Percentiles rank a stretch among this genome's conserved stretches.
These are phyloP conservation scores for Ephemerocybe angulata DNA, from an alignment of 768 basidiomycete genomes.

Conservation along the genomic window DNA sequence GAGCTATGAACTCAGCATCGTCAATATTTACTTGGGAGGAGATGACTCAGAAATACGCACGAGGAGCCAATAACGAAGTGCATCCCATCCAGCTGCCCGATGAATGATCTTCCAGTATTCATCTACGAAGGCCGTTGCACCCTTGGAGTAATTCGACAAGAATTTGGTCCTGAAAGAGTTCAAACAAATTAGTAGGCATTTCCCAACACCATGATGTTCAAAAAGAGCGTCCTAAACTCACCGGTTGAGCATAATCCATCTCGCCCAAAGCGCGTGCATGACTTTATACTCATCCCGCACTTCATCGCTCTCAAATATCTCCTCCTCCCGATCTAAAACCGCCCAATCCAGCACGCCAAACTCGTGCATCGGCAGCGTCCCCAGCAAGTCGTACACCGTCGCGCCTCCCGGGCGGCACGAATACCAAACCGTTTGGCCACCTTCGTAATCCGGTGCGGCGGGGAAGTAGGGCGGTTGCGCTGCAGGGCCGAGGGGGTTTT, in stretches of 20 bases:
- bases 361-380: constrained; percentile 51
- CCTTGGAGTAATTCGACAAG: constrained; percentile 50
- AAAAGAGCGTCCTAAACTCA: constrained; percentile 20
- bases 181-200: no score
- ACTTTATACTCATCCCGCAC: constrained; percentile 74
- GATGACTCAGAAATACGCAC: constrained; percentile 39
- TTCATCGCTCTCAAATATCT: constrained; percentile 69
- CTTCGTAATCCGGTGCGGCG: constrained; percentile 38
- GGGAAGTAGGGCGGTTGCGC: constrained; percentile 50
- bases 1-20: constrained; percentile 34
- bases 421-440: constrained; percentile 43
- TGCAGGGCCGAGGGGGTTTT: constrained; percentile 49
- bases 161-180: constrained; percentile 45
- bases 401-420: constrained; percentile 69
- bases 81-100: constrained; percentile 63
- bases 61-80: constrained; percentile 58
- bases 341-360: constrained; percentile 70
- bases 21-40: not conserved
- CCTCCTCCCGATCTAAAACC: constrained; percentile 69
- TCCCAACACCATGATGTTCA: not conserved
- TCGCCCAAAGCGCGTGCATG: constrained; percentile 71
- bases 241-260: constrained; percentile 70
- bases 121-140: constrained; percentile 51
- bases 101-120: constrained; percentile 67
- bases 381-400: constrained; percentile 61